Evolutionary conservation across 768 basidiomycete species (phyloP).

Genomic region (Neoboletus subvelutipes): DNA sequence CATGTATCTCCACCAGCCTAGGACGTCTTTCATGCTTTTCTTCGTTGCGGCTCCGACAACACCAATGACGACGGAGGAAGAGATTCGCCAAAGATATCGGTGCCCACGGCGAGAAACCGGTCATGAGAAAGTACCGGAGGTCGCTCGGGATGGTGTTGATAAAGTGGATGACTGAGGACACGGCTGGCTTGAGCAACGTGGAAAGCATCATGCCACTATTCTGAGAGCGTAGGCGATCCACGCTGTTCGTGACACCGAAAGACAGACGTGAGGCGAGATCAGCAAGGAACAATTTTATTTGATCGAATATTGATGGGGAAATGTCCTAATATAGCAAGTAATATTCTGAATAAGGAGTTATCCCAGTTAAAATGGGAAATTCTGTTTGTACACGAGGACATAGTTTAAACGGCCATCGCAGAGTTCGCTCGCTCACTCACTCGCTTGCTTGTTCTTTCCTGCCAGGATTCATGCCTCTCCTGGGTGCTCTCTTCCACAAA

Average conservation of each 20-base stretch:
- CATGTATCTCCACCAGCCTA: not conserved
- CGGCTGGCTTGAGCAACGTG: not conserved
- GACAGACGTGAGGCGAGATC: not conserved
- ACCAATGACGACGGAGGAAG: not conserved
- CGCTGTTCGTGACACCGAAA: not conserved
- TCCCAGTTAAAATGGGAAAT: slow-evolving; percentile 4
- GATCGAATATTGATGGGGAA: slow-evolving; percentile 4
- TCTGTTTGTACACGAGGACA: slow-evolving; percentile 6
- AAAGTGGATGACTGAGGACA: not conserved
- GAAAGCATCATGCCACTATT: not conserved
- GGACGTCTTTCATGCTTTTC: not conserved
- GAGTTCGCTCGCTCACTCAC: not conserved
- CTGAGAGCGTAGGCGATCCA: not conserved
- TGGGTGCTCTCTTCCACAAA: slow-evolving; percentile 30
- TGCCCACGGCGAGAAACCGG: not conserved
- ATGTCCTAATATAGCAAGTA: not conserved
- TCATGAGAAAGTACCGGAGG: not conserved
- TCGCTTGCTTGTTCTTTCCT: not conserved
- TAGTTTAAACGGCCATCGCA: slow-evolving; percentile 5
- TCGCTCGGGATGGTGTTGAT: not conserved
- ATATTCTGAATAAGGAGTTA: slow-evolving; percentile 16
- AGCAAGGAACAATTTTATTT: slow-evolving; percentile 8
- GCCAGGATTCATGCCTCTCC: slow-evolving; percentile 25
- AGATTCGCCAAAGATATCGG: not conserved
- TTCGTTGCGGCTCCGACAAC: not conserved